phyloP scores from a whole-genome alignment of 225 moss, liverwort and hornwort genomes.

The Marchantia polymorpha region DNA sequence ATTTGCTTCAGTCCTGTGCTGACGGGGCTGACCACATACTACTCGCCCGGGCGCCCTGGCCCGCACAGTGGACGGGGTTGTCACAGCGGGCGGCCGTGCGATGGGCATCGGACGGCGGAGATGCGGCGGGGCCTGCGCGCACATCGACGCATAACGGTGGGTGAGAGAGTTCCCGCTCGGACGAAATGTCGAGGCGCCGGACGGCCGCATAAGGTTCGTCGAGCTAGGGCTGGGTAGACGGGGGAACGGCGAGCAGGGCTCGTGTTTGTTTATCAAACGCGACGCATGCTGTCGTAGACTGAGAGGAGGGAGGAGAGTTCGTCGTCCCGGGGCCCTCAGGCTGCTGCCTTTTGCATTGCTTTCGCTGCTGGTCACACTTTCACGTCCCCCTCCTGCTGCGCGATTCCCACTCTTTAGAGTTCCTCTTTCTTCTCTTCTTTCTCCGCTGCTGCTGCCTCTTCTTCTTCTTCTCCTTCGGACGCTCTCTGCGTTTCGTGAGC shows the following conservation, averaged over 20 bases:
- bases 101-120: not conserved
- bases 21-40: not conserved
- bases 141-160: not conserved
- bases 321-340: not conserved
- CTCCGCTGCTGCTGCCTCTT: not conserved
- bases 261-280: not conserved
- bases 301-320: not conserved
- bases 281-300: constrained; percentile 5
- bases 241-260: not conserved
- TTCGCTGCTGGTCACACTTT: constrained; percentile 11
- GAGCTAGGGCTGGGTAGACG: constrained; percentile 10
- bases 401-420: constrained; percentile 5
- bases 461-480: constrained; percentile 11
- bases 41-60: not conserved
- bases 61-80: not conserved
- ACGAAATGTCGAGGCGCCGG: not conserved
- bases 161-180: not conserved
- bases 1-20: constrained; percentile 11
- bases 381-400: constrained; percentile 4
- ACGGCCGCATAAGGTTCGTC: not conserved
- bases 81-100: not conserved
- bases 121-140: not conserved
- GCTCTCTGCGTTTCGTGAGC: not conserved
- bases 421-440: constrained; percentile 4
- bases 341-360: not conserved